Evolutionary conservation across 1,284 basidiomycete species (phyloP).

Genomic region (Tremellales sp.): DNA sequence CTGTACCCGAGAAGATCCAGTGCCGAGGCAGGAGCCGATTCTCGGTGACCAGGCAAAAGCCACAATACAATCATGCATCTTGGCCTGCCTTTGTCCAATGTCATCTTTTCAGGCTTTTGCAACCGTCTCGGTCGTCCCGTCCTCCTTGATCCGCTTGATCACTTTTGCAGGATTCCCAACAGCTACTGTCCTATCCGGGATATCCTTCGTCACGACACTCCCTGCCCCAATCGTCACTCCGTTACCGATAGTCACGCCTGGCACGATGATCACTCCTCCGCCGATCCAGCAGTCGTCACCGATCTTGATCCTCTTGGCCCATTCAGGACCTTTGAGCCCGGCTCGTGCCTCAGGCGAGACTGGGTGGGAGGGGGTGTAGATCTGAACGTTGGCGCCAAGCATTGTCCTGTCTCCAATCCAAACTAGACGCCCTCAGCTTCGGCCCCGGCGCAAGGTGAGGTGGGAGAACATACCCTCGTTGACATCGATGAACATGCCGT

Average conservation of each 20-base stretch:
- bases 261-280: slow-evolving; percentile 49
- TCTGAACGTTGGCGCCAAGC: slow-evolving; percentile 45
- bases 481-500: slow-evolving; percentile 43
- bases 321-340: slow-evolving; percentile 42
- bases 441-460: neutral
- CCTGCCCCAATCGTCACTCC: slow-evolving; percentile 53
- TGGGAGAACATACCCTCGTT: slow-evolving; percentile 21
- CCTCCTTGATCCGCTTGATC: slow-evolving; percentile 43
- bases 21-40: no score
- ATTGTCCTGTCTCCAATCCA: slow-evolving; percentile 44
- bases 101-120: neutral
- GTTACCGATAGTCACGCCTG: slow-evolving; percentile 52
- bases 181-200: slow-evolving; percentile 48
- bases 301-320: slow-evolving; percentile 45
- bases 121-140: slow-evolving; percentile 18
- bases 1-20: neutral
- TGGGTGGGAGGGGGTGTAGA: slow-evolving; percentile 49
- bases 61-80: no score
- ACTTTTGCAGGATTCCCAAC: slow-evolving; percentile 52
- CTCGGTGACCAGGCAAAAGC: neutral
- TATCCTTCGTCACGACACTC: slow-evolving; percentile 51
- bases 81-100: no score
- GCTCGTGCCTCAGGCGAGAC: slow-evolving; percentile 46
- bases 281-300: slow-evolving; percentile 51
- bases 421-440: slow-evolving; percentile 23